Evolutionary conservation across 2,329 filamentous ascomycete genomes (phyloP), one percentile per base, ranked within the genome.

Genomic region (Trichoderma simmonsii): DNA sequence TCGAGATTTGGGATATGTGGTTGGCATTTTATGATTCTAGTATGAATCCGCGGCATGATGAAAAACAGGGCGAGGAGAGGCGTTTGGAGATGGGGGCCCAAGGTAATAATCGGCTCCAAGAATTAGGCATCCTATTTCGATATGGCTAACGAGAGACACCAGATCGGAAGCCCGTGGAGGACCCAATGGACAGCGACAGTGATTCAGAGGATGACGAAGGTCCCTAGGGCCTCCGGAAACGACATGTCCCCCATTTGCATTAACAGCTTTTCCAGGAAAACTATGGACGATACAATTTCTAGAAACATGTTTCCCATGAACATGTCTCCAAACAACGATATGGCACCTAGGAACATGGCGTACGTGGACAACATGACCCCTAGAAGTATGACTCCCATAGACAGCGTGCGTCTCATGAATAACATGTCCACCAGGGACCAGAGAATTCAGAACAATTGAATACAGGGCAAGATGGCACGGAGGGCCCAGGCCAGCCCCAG

Each of bases 81-180:
- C 39, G 0, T 4, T 18, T n/a, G 3, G 39, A 43, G 0, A 8
- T n/a, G 15, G 7, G 7, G 18, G 7, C 8, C 0, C 39, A 43
- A 43, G 15, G 15, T 39, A 43, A n/a, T 43, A 7, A 43, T 9
- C 15, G 9, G 3, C 1, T 43, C n/a, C 15, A 43, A 0, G 39
- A 18, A 18, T 4, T 1, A 9, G 4, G 3, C n/a, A 4, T n/a
- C 15, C 7, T 43, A 2, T 15, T 43, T 43, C 1, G 7, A n/a
- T 7, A 9, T n/a, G 0, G 7, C 36, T 18, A 43, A 43, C 3
- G 6, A 9, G 39, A 18, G 36, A 4, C 15, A 9, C 7, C 2
- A 43, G 15, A 43, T 43, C 39, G 15, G 15, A 43, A 0, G 18
- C 39, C 15, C 15, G n/a, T 18, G 3, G 3, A 7, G 15, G 1